Conservation (phyloP, 352 stramenopile genomes). For the Pythium aquatile region DNA sequence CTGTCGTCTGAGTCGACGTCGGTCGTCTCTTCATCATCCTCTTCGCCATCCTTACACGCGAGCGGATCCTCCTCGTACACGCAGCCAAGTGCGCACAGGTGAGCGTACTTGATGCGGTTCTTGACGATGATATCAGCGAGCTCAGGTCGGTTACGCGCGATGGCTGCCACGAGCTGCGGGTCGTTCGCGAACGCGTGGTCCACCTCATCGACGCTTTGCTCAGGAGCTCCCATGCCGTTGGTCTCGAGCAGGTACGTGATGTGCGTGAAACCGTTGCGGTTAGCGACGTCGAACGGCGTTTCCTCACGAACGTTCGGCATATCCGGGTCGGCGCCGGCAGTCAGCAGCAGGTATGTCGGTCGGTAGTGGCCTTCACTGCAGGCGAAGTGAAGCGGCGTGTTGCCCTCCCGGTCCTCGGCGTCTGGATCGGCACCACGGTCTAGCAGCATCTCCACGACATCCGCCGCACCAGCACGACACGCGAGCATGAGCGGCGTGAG, state of each 20-base stretch:
- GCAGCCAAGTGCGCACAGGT: constrained; percentile 56
- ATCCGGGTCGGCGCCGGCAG: constrained; percentile 78
- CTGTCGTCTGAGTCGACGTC: constrained; percentile 42
- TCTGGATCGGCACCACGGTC: constrained; percentile 73
- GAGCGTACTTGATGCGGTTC: constrained; percentile 76
- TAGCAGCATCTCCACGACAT: constrained; percentile 69
- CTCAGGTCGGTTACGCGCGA: constrained; percentile 62
- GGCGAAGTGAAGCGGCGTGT: constrained; percentile 80
- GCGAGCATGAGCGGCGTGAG: constrained; percentile 78
- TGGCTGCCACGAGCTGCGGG: constrained; percentile 53
- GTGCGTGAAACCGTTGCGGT: constrained; percentile 60
- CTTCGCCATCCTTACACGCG: constrained; percentile 18
- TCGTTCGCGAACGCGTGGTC: constrained; percentile 66
- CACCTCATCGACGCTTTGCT: constrained; percentile 54
- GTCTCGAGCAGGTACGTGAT: constrained; percentile 80
- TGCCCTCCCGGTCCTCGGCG: constrained; percentile 72
- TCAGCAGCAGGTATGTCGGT: constrained; percentile 73
- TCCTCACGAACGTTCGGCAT: constrained; percentile 82
- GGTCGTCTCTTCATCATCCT: constrained; percentile 28
- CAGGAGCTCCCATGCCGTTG: constrained; percentile 59
- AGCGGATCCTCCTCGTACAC: constrained; percentile 47
- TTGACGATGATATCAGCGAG: constrained; percentile 74
- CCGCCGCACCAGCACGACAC: constrained; percentile 47
- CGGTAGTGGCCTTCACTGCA: constrained; percentile 76
- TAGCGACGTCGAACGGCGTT: constrained; percentile 78